Percentiles rank a stretch among this genome's conserved stretches.
Evolutionary conservation across 805 yeast species (phyloP).

Genomic region (Tetrapisispora fleetii): DNA sequence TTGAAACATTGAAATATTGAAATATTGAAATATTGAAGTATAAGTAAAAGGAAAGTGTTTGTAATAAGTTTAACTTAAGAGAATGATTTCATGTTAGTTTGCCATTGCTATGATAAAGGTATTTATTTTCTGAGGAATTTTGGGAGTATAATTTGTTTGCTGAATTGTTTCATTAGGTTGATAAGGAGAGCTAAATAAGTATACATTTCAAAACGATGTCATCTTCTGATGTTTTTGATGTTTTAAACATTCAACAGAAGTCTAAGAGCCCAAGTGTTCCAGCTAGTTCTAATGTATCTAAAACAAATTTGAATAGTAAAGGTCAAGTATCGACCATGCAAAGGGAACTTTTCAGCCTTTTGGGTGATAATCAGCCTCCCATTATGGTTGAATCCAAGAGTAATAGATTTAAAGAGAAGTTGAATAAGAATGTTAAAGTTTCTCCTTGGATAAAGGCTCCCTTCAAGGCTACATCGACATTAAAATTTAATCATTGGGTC

Average conservation of each 20-base stretch:
- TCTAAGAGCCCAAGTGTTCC: conserved; percentile 16
- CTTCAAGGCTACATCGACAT: conserved; percentile 47
- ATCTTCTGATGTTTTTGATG: conserved; percentile 64
- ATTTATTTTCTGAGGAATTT: too few relatives aligned
- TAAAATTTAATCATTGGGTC: conserved; percentile 74
- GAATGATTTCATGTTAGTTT: too few relatives aligned
- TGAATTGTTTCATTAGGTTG: too few relatives aligned
- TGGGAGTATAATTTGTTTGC: too few relatives aligned
- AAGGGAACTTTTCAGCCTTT: conserved; percentile 74
- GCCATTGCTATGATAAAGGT: too few relatives aligned
- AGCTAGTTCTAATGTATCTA: conserved; percentile 8
- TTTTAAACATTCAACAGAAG: conserved; percentile 46
- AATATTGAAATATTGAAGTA: background rate
- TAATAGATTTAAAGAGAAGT: conserved; percentile 52
- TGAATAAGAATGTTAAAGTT: conserved; percentile 50
- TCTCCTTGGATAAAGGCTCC: conserved; percentile 73
- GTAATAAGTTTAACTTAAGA: background rate
- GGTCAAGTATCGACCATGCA: conserved; percentile 58
- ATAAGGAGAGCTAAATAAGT: background rate
- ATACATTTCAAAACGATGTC: conserved; percentile 17
- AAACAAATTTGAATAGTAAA: conserved; percentile 3
- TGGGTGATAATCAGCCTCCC: conserved; percentile 92
- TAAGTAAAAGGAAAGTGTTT: background rate
- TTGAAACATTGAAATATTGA: background rate
- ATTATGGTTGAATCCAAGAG: conserved; percentile 38